Evolutionary conservation across 2,329 filamentous ascomycete species (phyloP), one percentile per base, ranked within the genome.

Genomic region (Arthroderma sp.): DNA sequence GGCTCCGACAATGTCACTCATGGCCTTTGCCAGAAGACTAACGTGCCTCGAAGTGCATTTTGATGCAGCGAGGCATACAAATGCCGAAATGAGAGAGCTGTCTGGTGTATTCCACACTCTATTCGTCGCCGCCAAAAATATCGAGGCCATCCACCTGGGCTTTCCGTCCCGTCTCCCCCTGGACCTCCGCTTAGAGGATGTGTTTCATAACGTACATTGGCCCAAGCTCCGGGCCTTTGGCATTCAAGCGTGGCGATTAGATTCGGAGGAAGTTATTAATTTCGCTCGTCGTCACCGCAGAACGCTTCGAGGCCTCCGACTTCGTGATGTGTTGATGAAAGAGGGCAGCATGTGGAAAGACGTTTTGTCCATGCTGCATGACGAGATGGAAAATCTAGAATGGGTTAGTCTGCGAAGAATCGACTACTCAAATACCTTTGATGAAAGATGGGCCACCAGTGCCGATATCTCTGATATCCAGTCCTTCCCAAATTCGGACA

Each of bases 31-130:
- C 4, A 66, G 67, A 48, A 69, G 74, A n/a, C 61, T 82, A 36
- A 77, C 73, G 8, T 77, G 75, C 53, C 62, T 83, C 11, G 77
- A 81, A 50, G 60, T 83, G 27, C 77, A 79, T 52, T 80, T 81
- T 52, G 75, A 77, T 50, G 74, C 78, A 40, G 67, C 68, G 27
- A 62, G 62, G 3, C 71, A 79, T 52, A 64, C 81, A 10, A 74
- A 77, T 49, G 62, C 67, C 29, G 72, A 73, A 46, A 77, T 81
- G 64, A 62, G 64, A 15, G 69, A 74, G 47, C 63, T 83, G 0
- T 78, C 78, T 3, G 58, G 59, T 3, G 63, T 78, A 6, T 81
- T 81, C 50, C 66, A 68, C 37, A 68, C 66, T 4, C 68, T 82
- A 27, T 80, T 83, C 53, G 64, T 59, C 3, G 69, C 73, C 6